Base-by-base conservation (phyloP, 371 early-diverging fungal genomes). In the Dichotomocladium elegans region DNA sequence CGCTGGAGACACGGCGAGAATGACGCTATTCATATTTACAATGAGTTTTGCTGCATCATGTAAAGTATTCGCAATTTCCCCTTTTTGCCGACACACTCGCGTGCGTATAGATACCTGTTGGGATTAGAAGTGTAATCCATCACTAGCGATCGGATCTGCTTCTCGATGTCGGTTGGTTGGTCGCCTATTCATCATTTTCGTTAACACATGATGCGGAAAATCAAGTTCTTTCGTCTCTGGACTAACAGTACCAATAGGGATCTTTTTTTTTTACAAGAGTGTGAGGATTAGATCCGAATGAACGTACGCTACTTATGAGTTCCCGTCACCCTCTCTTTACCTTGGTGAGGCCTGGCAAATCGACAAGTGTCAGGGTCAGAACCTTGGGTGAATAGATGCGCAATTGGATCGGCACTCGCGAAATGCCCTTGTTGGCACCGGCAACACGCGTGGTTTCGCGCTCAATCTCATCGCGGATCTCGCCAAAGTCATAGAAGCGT, bases 301-400 rank as follows among this genome's bases (percentile, higher is more conserved):
- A 9, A 48, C 29, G 11, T n/a, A n/a, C n/a, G n/a, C n/a, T n/a
- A n/a, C n/a, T n/a, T n/a, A n/a, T n/a, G n/a, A n/a, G n/a, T n/a
- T n/a, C n/a, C n/a, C n/a, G n/a, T n/a, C n/a, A n/a, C n/a, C n/a
- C n/a, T n/a, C n/a, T n/a, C 19, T 42, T 40, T 74, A 85, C 88
- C 84, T 93, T 93, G 51, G 93, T 91, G 44, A 97, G 68, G 15
- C 98, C 98, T 6, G 98, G 98, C 47, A 97, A 72, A 77, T 97
- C 98, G 17, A 96, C 92, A 21, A 97, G 71, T 8, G 96, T 97
- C 50, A 97, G 63, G 46, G 89, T 93, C 30, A 96, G 79, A 14
- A 94, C 93, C 34, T 90, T 87, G 26, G 88, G 80, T 2, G 91
- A 91, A 63, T 81, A 85, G 40, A 95, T 87, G 64, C 91, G 92